phyloP scores from a whole-genome alignment of 2,329 filamentous ascomycete species.

The Byssothecium circinans region DNA sequence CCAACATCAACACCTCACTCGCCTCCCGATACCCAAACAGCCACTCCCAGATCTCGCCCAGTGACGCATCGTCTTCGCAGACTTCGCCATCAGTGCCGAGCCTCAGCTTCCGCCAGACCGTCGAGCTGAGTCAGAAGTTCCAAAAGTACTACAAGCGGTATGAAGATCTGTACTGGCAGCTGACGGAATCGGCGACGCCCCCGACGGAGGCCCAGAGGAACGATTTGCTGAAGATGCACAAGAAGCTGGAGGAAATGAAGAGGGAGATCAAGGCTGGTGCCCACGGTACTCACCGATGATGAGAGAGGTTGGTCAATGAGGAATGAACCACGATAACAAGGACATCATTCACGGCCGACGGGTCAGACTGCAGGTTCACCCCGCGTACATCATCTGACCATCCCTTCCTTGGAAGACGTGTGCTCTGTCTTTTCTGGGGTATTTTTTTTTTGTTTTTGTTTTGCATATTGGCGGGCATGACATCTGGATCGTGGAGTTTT shows the following conservation, averaged over 20 bases:
- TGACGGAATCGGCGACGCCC: slow-evolving; percentile 45
- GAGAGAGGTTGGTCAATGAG: too few relatives aligned
- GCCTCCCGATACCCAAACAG: slow-evolving; percentile 41
- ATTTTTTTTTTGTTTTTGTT: slow-evolving; percentile 10
- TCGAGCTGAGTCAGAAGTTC: slow-evolving; percentile 55
- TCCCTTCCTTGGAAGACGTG: background rate
- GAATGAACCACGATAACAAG: slow-evolving; percentile 3
- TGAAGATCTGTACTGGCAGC: slow-evolving; percentile 55
- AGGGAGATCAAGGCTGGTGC: slow-evolving; percentile 53
- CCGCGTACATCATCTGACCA: background rate
- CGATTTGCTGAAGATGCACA: slow-evolving; percentile 57
- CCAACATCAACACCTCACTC: slow-evolving; percentile 37
- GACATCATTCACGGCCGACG: slow-evolving; percentile 3
- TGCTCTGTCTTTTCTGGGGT: background rate
- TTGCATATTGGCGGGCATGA: slow-evolving; percentile 13
- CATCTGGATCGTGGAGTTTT: slow-evolving; percentile 9
- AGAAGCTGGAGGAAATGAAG: slow-evolving; percentile 59
- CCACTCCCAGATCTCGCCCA: slow-evolving; percentile 36
- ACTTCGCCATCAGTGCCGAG: slow-evolving; percentile 37
- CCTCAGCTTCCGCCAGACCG: slow-evolving; percentile 48
- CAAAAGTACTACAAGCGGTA: slow-evolving; percentile 62
- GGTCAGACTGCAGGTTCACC: slow-evolving; percentile 12
- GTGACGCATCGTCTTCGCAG: slow-evolving; percentile 38
- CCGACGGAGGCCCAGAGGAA: slow-evolving; percentile 54
- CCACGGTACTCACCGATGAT: slow-evolving; percentile 26